Percentiles rank a stretch among this genome's conserved stretches.
phyloP scores from a whole-genome alignment of 1,139 yeast genomes.

The Saccharomyces hybrid region DNA sequence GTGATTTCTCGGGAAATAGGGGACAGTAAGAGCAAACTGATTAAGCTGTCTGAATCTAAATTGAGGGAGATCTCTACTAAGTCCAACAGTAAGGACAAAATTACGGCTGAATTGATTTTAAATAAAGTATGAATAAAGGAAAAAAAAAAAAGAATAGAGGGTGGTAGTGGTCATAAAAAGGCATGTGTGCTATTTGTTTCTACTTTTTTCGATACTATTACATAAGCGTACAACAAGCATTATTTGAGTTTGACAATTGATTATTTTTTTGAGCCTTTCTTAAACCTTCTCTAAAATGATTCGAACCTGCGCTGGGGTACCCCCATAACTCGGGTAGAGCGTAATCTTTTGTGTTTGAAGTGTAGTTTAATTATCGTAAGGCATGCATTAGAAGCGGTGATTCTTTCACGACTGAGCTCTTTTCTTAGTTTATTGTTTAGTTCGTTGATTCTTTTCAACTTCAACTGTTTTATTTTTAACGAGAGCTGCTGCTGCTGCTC shows the following conservation, averaged over 20 bases:
- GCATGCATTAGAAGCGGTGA: constrained; percentile 64
- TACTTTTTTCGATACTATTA: neutral
- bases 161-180: neutral
- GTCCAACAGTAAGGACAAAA: constrained; percentile 28
- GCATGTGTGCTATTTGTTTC: neutral
- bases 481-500: constrained; percentile 19
- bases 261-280: constrained; percentile 1
- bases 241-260: neutral
- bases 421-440: constrained; percentile 49
- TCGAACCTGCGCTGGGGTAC: constrained; percentile 40
- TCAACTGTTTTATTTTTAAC: constrained; percentile 36
- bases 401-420: constrained; percentile 50
- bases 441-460: constrained; percentile 57
- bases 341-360: constrained; percentile 45
- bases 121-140: constrained; percentile 2
- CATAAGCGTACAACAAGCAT: constrained; percentile 11
- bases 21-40: constrained; percentile 20
- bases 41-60: constrained; percentile 33
- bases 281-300: constrained; percentile 35
- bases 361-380: constrained; percentile 39
- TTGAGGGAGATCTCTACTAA: constrained; percentile 32
- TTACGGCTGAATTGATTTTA: constrained; percentile 13
- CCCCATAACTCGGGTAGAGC: constrained; percentile 48
- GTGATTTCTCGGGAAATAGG: constrained; percentile 34
- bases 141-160: neutral